A percentile compares a stretch with the other conserved stretches of the same genome.
Evolutionary conservation across 129 eudicot genomes (phyloP).

Genomic region (Flaveria robusta): DNA sequence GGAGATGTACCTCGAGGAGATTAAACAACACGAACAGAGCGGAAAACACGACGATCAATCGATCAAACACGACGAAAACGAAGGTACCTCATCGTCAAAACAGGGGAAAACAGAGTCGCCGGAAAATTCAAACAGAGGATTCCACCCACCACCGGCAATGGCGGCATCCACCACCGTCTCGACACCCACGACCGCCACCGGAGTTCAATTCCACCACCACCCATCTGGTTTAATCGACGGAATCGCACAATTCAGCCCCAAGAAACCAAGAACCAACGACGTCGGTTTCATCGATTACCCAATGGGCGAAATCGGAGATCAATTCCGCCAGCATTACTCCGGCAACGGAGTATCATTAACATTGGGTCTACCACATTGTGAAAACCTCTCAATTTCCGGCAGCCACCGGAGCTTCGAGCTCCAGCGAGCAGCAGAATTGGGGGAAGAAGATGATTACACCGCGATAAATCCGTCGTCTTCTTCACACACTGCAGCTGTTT

Average conservation of each 20-base stretch:
- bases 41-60: conserved; percentile 42
- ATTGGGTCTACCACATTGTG: conserved; percentile 80
- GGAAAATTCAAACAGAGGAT: conserved; percentile 48
- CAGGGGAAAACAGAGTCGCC: conserved; percentile 34
- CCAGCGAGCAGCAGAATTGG: conserved; percentile 45
- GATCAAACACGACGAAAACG: conserved; percentile 15
- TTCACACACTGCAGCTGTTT: conserved; percentile 55
- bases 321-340: conserved; percentile 53
- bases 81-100: conserved; percentile 53
- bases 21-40: conserved; percentile 67
- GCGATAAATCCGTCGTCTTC: conserved; percentile 52
- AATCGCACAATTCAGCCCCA: conserved; percentile 65
- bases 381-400: conserved; percentile 61
- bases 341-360: conserved; percentile 86
- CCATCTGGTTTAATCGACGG: conserved; percentile 57
- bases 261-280: conserved; percentile 51
- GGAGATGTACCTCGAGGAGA: conserved; percentile 87
- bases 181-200: conserved; percentile 43
- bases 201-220: conserved; percentile 39
- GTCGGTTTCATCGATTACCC: conserved; percentile 71
- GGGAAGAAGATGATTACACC: conserved; percentile 56
- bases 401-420: conserved; percentile 62
- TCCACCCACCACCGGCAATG: conserved; percentile 29
- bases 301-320: conserved; percentile 65
- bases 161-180: conserved; percentile 39